These are phyloP conservation scores for Scortechinia acanthostroma DNA, from an alignment of 2,329 filamentous ascomycete genomes.

Conservation along the genomic window DNA sequence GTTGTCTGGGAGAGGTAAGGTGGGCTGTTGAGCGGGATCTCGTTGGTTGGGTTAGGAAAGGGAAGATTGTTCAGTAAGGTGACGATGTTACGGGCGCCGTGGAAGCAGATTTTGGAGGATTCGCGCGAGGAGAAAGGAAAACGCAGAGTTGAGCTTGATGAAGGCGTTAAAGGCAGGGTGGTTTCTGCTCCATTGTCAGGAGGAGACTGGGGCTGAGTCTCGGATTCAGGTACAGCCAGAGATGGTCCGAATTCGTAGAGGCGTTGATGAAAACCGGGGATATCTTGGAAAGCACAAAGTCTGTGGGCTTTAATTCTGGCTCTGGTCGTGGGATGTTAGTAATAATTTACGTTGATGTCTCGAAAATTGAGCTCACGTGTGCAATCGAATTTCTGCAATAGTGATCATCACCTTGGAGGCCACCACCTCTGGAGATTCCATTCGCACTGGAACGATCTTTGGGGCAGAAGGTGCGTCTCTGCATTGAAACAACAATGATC, in stretches of 20 bases:
- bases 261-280: slow-evolving; percentile 36
- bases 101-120: slow-evolving; percentile 38
- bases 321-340: neutral
- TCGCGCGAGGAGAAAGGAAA: slow-evolving; percentile 35
- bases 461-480: slow-evolving; percentile 21
- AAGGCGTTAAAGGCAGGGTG: neutral
- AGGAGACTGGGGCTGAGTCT: neutral
- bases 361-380: no score
- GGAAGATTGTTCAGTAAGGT: slow-evolving; percentile 32
- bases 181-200: no score
- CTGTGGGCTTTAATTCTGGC: slow-evolving; percentile 25
- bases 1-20: neutral
- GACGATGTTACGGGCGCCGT: slow-evolving; percentile 37
- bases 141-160: no score
- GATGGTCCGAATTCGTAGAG: slow-evolving; percentile 34
- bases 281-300: slow-evolving; percentile 39
- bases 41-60: slow-evolving; percentile 26
- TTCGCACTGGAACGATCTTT: slow-evolving; percentile 17
- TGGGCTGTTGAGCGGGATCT: neutral
- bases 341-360: no score
- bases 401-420: slow-evolving; percentile 33
- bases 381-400: slow-evolving; percentile 39
- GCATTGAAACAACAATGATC: slow-evolving; percentile 23
- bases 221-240: slow-evolving; percentile 2
- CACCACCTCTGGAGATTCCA: slow-evolving; percentile 25